Base-by-base conservation (phyloP, 495 filamentous ascomycete species). In the Xylaria acuta region DNA sequence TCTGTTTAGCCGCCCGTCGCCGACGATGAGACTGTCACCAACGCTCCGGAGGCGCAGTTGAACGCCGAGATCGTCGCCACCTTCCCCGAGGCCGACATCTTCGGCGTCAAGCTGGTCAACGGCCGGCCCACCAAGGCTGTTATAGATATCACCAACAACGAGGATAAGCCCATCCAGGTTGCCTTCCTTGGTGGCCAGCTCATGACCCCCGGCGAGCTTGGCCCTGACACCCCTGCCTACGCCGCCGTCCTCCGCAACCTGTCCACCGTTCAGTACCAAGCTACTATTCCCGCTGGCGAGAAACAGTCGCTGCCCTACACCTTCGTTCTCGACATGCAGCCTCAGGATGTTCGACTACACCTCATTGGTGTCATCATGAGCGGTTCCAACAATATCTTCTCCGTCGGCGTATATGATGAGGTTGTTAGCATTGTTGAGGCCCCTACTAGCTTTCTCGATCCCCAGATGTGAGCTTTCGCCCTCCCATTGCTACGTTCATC, bases 91-190 rank as follows among this genome's bases (percentile, higher is more conserved):
- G 89, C 93, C 78, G 93, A 79, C 62, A 91, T 97, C 84, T 97
- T 97, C 75, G 96, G 96, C 74, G 89, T 98, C 74, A 97, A 97
- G 88, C 90, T 98, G 67, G 89, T 98, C 84, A 99, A 99, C 79
- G 93, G 94, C 77, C 89, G 91, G 72, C 88, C 94, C n/a, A 97
- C 94, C 64, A 88, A 90, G 80, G 91, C 95, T 7, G 84, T 97
- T 41, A 84, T 99, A 77, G 88, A 91, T 72, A 86, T 98, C 79
- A 87, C 86, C 81, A 99, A 99, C 85, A 86, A 92, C 70, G 96
- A 99, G 84, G 87, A 89, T 5, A 85, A 83, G 64, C 89, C 95
- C 27, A 87, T 98, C 72, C 87, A 86, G 60, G 88, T 99, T 41
- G 85, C 89, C 77, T 89, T 97, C 74, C 79, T 98, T 27, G 93